Evolutionary conservation across 2,329 filamentous ascomycete species (phyloP), one percentile per base, ranked within the genome.

Genomic region (Hypoxylon sp.): DNA sequence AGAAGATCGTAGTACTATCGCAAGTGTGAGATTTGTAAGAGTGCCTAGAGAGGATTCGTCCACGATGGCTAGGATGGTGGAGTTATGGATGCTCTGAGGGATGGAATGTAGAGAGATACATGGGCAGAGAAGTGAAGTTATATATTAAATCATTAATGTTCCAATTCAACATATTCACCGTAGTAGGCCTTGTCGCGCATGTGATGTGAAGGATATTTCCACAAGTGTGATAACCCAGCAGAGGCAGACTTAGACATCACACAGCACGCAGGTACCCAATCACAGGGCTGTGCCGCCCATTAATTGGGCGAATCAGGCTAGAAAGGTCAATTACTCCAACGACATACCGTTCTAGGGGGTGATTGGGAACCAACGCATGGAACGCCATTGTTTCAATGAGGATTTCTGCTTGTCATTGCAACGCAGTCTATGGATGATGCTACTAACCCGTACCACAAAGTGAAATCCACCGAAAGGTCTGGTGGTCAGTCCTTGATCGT

Each of bases 191-290:
- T 56, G 21, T 50, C 3, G 52, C 48, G 25, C 60, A 65, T 70
- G 67, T 61, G 64, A 67, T 34, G 64, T 67, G 67, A 51, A 48
- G 2, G 25, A 58, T 41, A 63, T 67, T 60, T 51, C 45, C 50
- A 28, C 41, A 56, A 36, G 50, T 46, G 66, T 63, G 63, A 69
- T 58, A 25, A 51, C 46, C 58, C 59, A 25, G 32, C 56, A 57
- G 57, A 30, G 56, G 51, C 38, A 48, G 51, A 67, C 63, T 64
- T 56, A 11, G 32, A 36, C 17, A 67, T 70, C 67, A 65, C 67
- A 60, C 60, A 65, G 49, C 67, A 65, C 67, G 57, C 60, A 65
- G 49, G 48, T 36, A 28, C 14, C 67, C 67, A 70, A 67, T 70
- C 57, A 67, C 23, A 32, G 45, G 21, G 32, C 5, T 21, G 23